Conservation (phyloP, 768 basidiomycete species). For the Cantharellus anzutake region DNA sequence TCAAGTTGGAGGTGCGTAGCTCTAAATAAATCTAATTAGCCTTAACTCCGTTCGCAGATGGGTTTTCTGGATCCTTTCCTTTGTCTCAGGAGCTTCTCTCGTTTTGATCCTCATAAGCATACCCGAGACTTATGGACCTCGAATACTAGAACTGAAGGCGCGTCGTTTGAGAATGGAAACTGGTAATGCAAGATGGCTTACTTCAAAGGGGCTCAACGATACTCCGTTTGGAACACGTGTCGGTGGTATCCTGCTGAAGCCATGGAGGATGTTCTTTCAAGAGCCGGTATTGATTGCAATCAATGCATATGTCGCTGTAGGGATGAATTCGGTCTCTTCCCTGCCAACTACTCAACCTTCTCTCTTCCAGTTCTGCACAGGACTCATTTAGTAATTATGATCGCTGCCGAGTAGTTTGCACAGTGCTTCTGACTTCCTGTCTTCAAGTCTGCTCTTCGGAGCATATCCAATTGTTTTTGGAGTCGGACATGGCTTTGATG, state of each 20-base stretch:
- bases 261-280: conserved; percentile 12
- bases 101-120: conserved; percentile 8
- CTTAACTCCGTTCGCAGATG: conserved; percentile 9
- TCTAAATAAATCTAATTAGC: neutral
- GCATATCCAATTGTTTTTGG: conserved; percentile 17
- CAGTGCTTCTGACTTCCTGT: conserved; percentile 8
- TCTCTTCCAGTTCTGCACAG: conserved; percentile 14
- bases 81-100: conserved; percentile 9
- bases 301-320: conserved; percentile 6
- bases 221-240: neutral
- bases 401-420: no score
- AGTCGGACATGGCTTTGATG: conserved; percentile 14
- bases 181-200: conserved; percentile 8
- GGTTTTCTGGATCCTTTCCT: conserved; percentile 14
- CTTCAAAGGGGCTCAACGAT: neutral
- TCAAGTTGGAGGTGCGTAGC: neutral
- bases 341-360: conserved; percentile 16
- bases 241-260: conserved; percentile 10
- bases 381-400: conserved; percentile 8
- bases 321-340: conserved; percentile 12
- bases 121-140: conserved; percentile 11
- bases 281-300: conserved; percentile 14
- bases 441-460: conserved; percentile 12
- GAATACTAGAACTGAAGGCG: conserved; percentile 6
- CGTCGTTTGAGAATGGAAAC: conserved; percentile 12